A percentile compares a stretch with the other conserved stretches of the same genome.
phyloP scores from a whole-genome alignment of 2,329 filamentous ascomycete species.

The Zymoseptoria pseudotritici region DNA sequence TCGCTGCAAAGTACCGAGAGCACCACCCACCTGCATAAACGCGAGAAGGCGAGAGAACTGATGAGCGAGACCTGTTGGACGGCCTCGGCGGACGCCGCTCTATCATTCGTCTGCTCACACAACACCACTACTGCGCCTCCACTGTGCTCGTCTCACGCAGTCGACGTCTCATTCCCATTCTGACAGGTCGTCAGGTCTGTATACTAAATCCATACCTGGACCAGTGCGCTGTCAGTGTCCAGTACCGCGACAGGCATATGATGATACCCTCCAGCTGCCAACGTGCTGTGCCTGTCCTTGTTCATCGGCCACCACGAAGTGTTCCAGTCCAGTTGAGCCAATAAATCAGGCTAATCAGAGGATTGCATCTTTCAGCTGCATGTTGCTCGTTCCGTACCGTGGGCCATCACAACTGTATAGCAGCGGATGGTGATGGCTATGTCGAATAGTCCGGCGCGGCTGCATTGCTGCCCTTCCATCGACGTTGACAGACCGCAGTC shows the following conservation, averaged over 20 bases:
- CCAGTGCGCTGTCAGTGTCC: too few species aligned
- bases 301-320: neutral
- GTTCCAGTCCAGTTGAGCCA: neutral
- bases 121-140: neutral
- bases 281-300: neutral
- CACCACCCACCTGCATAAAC: neutral
- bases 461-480: constrained; percentile 7
- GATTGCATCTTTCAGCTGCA: neutral
- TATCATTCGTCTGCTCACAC: neutral
- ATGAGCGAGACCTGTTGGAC: neutral
- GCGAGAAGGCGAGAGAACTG: neutral
- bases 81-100: neutral
- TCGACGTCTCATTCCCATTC: neutral
- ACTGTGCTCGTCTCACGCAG: too few species aligned
- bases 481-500: constrained; percentile 8
- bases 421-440: neutral
- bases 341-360: neutral
- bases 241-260: too few species aligned
- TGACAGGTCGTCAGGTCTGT: neutral
- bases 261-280: neutral
- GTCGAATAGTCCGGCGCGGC: constrained; percentile 2
- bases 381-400: neutral
- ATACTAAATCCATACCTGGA: neutral
- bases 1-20: neutral
- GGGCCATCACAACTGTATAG: neutral